Evolutionary conservation across 345 rosid genomes (phyloP).

Genomic region (Atalantia buxifolia): DNA sequence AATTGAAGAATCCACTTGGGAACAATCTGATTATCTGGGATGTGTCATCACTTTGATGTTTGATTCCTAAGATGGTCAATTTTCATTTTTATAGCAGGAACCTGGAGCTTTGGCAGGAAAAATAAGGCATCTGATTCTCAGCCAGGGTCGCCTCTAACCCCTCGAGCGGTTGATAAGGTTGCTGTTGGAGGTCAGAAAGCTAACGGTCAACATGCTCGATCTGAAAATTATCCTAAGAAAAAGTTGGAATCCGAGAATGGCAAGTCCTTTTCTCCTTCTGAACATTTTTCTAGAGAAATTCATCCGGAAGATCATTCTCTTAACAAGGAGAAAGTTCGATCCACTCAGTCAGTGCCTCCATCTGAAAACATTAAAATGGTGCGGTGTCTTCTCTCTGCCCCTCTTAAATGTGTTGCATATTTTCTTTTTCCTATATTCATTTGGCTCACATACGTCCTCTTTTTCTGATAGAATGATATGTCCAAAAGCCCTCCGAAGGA

Average conservation of each 20-base stretch:
- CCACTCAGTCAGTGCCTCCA: constrained; percentile 24
- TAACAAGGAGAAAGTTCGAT: constrained; percentile 30
- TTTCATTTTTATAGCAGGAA: constrained; percentile 34
- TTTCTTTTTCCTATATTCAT: background rate
- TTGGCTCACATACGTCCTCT: background rate
- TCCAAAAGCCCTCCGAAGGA: constrained; percentile 19
- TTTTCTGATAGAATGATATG: constrained; percentile 23
- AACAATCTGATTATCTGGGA: background rate
- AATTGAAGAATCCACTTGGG: background rate
- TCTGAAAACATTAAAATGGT: constrained; percentile 25
- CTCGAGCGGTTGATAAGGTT: constrained; percentile 28
- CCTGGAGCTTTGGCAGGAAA: constrained; percentile 63
- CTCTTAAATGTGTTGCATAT: background rate
- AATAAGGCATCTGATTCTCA: constrained; percentile 52
- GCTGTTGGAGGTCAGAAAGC: constrained; percentile 17
- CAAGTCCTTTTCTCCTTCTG: constrained; percentile 39
- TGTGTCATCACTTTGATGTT: background rate
- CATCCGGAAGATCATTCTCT: constrained; percentile 40
- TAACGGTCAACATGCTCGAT: constrained; percentile 25
- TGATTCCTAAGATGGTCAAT: background rate
- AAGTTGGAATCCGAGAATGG: constrained; percentile 29
- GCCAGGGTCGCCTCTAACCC: constrained; percentile 39
- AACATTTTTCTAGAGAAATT: constrained; percentile 33
- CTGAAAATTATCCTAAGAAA: constrained; percentile 30
- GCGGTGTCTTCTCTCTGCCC: background rate